Percentiles rank a stretch among this genome's conserved stretches.
Evolutionary conservation across 2,329 filamentous ascomycete species (phyloP).

Genomic region (Ceratocystis destructans): DNA sequence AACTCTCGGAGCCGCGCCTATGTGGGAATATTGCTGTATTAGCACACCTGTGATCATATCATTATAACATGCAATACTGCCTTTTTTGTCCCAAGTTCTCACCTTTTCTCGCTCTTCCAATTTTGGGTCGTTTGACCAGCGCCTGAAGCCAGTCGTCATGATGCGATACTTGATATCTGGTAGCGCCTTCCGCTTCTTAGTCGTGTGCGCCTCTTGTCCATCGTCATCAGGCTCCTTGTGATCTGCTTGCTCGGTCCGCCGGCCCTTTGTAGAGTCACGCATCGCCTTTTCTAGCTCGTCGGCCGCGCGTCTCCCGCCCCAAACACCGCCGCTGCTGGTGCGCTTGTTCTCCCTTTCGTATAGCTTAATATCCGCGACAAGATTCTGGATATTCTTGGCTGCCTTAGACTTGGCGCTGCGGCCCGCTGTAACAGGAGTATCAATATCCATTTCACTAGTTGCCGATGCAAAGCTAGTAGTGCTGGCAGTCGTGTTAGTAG

Average conservation of each 20-base stretch:
- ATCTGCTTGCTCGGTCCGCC: slow-evolving; percentile 21
- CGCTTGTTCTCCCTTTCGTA: slow-evolving; percentile 93
- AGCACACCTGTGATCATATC: slow-evolving; percentile 10
- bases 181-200: slow-evolving; percentile 28
- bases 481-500: neutral
- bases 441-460: slow-evolving; percentile 55
- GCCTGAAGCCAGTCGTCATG: slow-evolving; percentile 69
- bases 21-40: slow-evolving; percentile 17
- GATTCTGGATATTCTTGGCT: slow-evolving; percentile 56
- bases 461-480: neutral
- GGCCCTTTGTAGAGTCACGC: slow-evolving; percentile 22
- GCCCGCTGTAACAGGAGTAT: slow-evolving; percentile 59
- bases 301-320: slow-evolving; percentile 50
- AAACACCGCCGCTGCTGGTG: slow-evolving; percentile 36
- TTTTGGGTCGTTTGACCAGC: slow-evolving; percentile 60
- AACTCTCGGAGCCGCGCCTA: slow-evolving; percentile 70
- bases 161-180: slow-evolving; percentile 50
- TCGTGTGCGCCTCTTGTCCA: slow-evolving; percentile 48
- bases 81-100: slow-evolving; percentile 27
- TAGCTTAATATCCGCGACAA: slow-evolving; percentile 72
- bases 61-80: slow-evolving; percentile 5
- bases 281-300: slow-evolving; percentile 40
- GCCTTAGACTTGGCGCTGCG: slow-evolving; percentile 83
- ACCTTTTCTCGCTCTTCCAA: slow-evolving; percentile 73
- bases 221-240: slow-evolving; percentile 35